These are phyloP conservation scores for Albatrellus ellisii DNA, from an alignment of 768 basidiomycete genomes.

Conservation along the genomic window DNA sequence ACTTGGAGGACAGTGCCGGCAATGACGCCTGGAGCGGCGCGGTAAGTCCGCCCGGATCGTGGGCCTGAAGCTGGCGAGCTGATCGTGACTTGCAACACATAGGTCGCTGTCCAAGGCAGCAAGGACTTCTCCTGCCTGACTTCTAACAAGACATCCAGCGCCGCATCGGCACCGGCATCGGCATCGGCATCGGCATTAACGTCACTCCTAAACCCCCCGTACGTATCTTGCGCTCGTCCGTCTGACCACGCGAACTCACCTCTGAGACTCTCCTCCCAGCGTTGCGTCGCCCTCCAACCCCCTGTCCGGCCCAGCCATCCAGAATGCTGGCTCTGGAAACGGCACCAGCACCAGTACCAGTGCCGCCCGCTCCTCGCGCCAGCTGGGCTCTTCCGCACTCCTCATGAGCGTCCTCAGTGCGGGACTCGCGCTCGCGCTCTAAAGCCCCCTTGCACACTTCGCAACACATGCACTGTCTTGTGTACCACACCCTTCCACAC, in stretches of 20 bases:
- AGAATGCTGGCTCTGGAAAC: background rate
- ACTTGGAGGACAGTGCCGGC: constrained; percentile 35
- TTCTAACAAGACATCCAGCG: background rate
- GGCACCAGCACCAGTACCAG: background rate
- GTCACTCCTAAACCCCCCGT: background rate
- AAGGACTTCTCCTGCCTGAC: constrained; percentile 26
- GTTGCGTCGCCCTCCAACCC: background rate
- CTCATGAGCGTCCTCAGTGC: constrained; percentile 2
- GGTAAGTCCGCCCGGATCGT: constrained; percentile 30
- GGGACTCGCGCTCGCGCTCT: constrained; percentile 3
- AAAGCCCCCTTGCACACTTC: background rate
- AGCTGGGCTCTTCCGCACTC: background rate
- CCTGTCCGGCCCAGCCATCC: background rate
- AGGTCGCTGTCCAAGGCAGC: constrained; percentile 26
- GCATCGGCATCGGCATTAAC: background rate
- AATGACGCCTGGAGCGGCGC: constrained; percentile 55
- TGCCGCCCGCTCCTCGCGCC: background rate
- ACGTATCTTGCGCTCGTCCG: background rate
- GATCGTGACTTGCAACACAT: background rate
- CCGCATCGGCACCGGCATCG: background rate
- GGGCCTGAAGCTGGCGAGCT: background rate
- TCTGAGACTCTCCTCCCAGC: background rate
- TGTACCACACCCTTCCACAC: constrained; percentile 1
- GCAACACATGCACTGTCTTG: background rate
- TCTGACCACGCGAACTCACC: background rate